Evolutionary conservation across 441 rosid genomes (phyloP), one percentile per base, ranked within the genome.

Genomic region (Brassica hybrid): DNA sequence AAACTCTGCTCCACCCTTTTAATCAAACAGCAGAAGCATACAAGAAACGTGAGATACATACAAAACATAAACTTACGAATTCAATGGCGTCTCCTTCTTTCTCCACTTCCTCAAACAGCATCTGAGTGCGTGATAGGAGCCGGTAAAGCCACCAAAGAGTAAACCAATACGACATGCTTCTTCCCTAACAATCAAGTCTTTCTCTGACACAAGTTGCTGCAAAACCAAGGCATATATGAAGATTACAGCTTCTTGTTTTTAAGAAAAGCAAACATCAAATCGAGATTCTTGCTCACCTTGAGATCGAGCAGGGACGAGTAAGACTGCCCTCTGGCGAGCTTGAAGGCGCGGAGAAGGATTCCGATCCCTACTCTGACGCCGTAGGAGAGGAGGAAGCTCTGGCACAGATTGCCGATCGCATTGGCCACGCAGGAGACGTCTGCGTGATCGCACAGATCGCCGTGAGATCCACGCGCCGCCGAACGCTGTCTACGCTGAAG

Each of bases 201-300:
- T 92, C 90, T 94, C 99, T 2, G 99, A 94, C 1, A 96, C 99
- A 73, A 96, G 93, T 96, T 92, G 98, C 99, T 96, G 95, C 78
- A 79, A 16, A 16, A 50, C 52, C 52, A n/a, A n/a, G n/a, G n/a
- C n/a, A n/a, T n/a, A 27, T 27, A 27, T 27, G 3, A 27, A 5
- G 30, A 27, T 4, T 27, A 4, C 3, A 27, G 30, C 30, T 27
- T n/a, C n/a, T n/a, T n/a, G n/a, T n/a, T n/a, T n/a, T n/a, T n/a
- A n/a, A n/a, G 54, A 48, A 48, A 48, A 48, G 1, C 17, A 48
- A 48, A 4, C 54, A 48, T 45, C 52, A 8, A 19, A 19, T 36
- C 45, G n/a, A n/a, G 16, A 23, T n/a, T 50, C 2, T 13, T 5
- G 1, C 63, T 72, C 67, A 95, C 98, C 94, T 95, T 95, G 63